These are phyloP conservation scores for Cornus florida DNA, from an alignment of 148 eudicot species.

Conservation along the genomic window DNA sequence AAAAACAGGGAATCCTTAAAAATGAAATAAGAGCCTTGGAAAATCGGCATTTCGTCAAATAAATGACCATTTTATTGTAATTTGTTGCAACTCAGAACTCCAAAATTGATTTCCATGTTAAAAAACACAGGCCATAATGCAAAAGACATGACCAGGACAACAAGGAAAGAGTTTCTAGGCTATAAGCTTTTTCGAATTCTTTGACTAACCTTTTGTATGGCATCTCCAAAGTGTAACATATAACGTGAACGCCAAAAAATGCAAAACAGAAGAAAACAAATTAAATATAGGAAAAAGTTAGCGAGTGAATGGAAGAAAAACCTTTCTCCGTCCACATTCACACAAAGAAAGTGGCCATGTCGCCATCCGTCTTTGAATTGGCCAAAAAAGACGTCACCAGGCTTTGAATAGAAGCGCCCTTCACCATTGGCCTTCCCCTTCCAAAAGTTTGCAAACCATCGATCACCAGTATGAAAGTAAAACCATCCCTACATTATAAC, in stretches of 20 bases:
- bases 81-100: neutral
- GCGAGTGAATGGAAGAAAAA: slow-evolving; percentile 19
- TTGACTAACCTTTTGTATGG: neutral
- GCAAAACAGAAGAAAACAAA: too few relatives aligned
- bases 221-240: neutral
- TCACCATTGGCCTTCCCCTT: slow-evolving; percentile 96
- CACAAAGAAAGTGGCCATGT: slow-evolving; percentile 81
- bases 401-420: slow-evolving; percentile 86
- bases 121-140: neutral
- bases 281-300: neutral
- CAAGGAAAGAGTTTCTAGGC: too few relatives aligned
- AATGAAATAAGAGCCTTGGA: neutral
- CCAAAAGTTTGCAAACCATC: slow-evolving; percentile 99
- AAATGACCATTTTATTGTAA: neutral
- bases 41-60: neutral
- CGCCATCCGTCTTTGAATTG: slow-evolving; percentile 91
- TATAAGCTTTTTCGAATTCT: too few relatives aligned
- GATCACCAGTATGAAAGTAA: slow-evolving; percentile 90
- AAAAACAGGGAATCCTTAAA: neutral
- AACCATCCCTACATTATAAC: slow-evolving; percentile 72
- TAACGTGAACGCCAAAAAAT: too few relatives aligned
- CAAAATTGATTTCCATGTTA: neutral
- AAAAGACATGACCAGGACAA: neutral
- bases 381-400: slow-evolving; percentile 86
- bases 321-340: slow-evolving; percentile 77